Evolutionary conservation across 1,284 basidiomycete species (phyloP).

Genomic region (Trichosporon sp.): DNA sequence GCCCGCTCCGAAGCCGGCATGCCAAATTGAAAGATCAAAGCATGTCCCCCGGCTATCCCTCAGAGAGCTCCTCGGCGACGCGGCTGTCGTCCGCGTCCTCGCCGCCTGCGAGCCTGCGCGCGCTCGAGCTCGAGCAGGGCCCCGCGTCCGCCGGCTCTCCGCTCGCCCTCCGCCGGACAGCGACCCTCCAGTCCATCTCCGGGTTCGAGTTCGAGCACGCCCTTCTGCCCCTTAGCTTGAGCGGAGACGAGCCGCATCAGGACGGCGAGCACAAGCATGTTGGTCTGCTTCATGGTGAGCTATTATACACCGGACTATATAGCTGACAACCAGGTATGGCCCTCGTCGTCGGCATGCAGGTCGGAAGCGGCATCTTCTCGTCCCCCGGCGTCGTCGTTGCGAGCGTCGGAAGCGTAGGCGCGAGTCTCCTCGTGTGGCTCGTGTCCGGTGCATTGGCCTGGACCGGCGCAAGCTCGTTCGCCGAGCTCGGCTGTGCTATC

Average conservation of each 20-base stretch:
- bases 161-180: constrained; percentile 27
- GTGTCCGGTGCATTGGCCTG: constrained; percentile 75
- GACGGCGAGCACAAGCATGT: constrained; percentile 64
- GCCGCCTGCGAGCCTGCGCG: constrained; percentile 66
- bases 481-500: constrained; percentile 63
- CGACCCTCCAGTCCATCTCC: constrained; percentile 57
- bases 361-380: constrained; percentile 90
- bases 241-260: constrained; percentile 56
- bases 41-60: constrained; percentile 2
- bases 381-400: constrained; percentile 86
- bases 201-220: constrained; percentile 74
- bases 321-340: constrained; percentile 62
- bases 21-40: not conserved
- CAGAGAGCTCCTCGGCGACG: constrained; percentile 9
- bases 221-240: constrained; percentile 68
- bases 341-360: constrained; percentile 75
- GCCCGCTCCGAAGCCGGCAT: not conserved
- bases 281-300: constrained; percentile 67
- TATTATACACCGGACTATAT: not conserved
- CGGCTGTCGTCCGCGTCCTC: constrained; percentile 46
- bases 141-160: constrained; percentile 40
- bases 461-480: constrained; percentile 89
- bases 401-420: constrained; percentile 77
- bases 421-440: constrained; percentile 75
- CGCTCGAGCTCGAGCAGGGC: constrained; percentile 61